Conservation (phyloP, 2,329 filamentous ascomycete genomes). For the Cordyceps militaris region DNA sequence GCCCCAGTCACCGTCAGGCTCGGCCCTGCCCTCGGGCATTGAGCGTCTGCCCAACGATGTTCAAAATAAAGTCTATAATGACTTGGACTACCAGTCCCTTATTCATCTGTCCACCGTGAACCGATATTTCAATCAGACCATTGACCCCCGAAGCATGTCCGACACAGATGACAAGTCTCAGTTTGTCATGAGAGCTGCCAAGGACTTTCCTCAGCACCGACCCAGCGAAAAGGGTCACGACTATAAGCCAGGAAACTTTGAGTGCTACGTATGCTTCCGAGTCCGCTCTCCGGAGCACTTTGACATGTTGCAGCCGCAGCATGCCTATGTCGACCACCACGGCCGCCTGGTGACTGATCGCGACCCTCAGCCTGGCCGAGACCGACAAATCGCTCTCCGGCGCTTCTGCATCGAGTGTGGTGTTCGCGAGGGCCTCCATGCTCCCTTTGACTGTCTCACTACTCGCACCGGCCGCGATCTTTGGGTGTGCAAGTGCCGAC, state of each 20-base stretch:
- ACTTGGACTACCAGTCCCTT: slow-evolving; percentile 35
- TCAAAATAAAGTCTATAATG: slow-evolving; percentile 26
- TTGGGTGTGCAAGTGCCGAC: slow-evolving; percentile 34
- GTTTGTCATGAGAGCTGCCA: slow-evolving; percentile 35
- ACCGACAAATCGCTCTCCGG: slow-evolving; percentile 27
- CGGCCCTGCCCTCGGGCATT: slow-evolving; percentile 21
- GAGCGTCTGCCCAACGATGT: slow-evolving; percentile 30
- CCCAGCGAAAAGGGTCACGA: slow-evolving; percentile 30
- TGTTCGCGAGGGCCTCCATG: slow-evolving; percentile 31
- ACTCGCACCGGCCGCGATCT: slow-evolving; percentile 32
- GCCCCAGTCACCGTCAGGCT: slow-evolving; percentile 4
- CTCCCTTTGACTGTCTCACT: slow-evolving; percentile 30
- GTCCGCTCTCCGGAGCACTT: slow-evolving; percentile 33
- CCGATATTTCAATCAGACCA: slow-evolving; percentile 25
- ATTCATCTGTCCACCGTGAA: slow-evolving; percentile 33
- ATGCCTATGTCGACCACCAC: slow-evolving; percentile 26
- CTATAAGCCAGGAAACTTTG: slow-evolving; percentile 34
- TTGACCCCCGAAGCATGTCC: slow-evolving; percentile 30
- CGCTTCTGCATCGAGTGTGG: slow-evolving; percentile 37
- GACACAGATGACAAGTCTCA: slow-evolving; percentile 29
- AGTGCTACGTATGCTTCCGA: slow-evolving; percentile 36
- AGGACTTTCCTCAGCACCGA: slow-evolving; percentile 34
- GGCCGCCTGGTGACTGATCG: slow-evolving; percentile 25
- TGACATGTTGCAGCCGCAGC: slow-evolving; percentile 29
- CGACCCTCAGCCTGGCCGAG: slow-evolving; percentile 20